These are phyloP conservation scores for Saccharomycopsis fibuligera DNA, from an alignment of 805 yeast species.

Conservation along the genomic window DNA sequence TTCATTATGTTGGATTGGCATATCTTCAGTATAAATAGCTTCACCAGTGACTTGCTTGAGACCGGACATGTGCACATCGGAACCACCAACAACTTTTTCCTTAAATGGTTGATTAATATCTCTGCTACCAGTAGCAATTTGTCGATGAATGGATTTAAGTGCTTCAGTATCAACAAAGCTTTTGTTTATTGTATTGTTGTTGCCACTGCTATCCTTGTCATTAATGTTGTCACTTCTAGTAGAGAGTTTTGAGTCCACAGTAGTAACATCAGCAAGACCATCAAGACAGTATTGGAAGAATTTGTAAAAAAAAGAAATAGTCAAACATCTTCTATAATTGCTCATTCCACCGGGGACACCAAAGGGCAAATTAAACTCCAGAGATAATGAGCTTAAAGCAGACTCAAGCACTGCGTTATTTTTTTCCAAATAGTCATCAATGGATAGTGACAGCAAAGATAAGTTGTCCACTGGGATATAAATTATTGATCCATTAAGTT, in stretches of 20 bases:
- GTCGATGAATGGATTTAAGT: conserved; percentile 32
- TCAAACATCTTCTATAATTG: conserved; percentile 36
- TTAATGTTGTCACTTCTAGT: neutral
- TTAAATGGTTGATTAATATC: conserved; percentile 35
- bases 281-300: conserved; percentile 32
- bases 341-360: conserved; percentile 48
- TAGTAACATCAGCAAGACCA: neutral
- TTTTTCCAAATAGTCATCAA: conserved; percentile 1
- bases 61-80: conserved; percentile 39
- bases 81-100: conserved; percentile 34
- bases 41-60: conserved; percentile 43
- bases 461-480: conserved; percentile 7
- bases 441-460: too few species aligned
- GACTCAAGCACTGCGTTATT: conserved; percentile 27
- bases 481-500: conserved; percentile 15
- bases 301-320: conserved; percentile 40
- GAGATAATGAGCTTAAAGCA: conserved; percentile 26
- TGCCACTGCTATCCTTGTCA: conserved; percentile 18
- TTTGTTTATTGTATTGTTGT: too few species aligned
- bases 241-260: neutral
- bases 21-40: conserved; percentile 39
- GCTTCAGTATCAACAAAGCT: conserved; percentile 28
- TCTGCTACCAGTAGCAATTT: conserved; percentile 33
- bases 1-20: conserved; percentile 37
- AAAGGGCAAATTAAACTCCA: conserved; percentile 35